Base-by-base conservation (phyloP, 169 alveolate species). In the Plasmodium gonderi region DNA sequence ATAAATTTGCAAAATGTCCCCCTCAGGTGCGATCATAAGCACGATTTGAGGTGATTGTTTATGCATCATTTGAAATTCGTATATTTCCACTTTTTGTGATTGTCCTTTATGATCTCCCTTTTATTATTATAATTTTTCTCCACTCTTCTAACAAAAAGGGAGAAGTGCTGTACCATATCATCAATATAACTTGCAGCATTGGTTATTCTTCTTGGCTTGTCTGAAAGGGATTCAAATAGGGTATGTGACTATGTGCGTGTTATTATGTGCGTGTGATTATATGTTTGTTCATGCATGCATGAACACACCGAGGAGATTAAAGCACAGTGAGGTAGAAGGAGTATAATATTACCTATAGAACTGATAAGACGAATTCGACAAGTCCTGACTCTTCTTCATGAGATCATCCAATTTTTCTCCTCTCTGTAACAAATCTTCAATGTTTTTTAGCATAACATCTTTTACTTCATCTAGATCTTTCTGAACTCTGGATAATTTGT, bases 381-480 rank as follows among this genome's bases (percentile, higher is more conserved):
- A 91, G 87, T 98, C 99, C 49, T 97, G 96, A 60, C 98, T 95
- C 92, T 97, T 97, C 64, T 97, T 98, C 99, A 98, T 98, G 44
- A 98, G 91, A 20, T 94, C 96, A 85, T 98, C 99, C 29, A 98
- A 96, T 60, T 96, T 97, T 93, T 98, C 99, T 14, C 99, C 99
- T 91, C 99, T 95, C 93, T 97, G 98, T 85, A 98, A 96, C 20
- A 98, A 65, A 90, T 98, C 97, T 14, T 96, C 97, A 75, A 94
- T 89, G 60, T 95, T 96, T 89, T 96, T 94, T 60, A 96, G 95
- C 81, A 95, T 94, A 44, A 96, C 96, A 26, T 93, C 96, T 45
- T 91, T 94, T 6, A 98, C 99, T 94, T 98, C 99, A 69, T 97
- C 98, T 80, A 98, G 95, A 49, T 97, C 99, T 65, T 96, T 95